phyloP scores from a whole-genome alignment of 306 rosid species.

The Dryas octopetala region DNA sequence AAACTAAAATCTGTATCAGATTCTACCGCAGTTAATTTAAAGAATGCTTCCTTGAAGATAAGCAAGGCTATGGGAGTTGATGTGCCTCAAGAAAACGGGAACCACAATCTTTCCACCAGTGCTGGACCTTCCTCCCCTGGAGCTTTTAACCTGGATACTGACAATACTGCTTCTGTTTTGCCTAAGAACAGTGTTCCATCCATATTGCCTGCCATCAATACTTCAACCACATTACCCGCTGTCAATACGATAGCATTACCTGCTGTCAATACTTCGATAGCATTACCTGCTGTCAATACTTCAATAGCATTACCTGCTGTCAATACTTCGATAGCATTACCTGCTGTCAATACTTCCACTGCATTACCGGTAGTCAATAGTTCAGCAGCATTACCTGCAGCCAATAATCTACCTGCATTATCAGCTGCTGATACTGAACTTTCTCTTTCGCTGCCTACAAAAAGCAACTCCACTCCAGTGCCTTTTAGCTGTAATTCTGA shows the following conservation, averaged over 20 bases:
- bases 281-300: conserved; percentile 26
- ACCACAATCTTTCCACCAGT: conserved; percentile 42
- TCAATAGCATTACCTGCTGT: conserved; percentile 13
- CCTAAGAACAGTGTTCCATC: conserved; percentile 25
- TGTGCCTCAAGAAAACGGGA: conserved; percentile 51
- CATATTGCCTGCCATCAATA: conserved; percentile 17
- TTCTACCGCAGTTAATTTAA: conserved; percentile 59
- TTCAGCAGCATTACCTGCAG: conserved; percentile 13
- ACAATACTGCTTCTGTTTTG: conserved; percentile 35
- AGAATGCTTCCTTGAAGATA: conserved; percentile 66
- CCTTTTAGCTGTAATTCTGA: conserved; percentile 47
- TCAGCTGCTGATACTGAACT: conserved; percentile 64
- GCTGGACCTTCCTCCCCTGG: conserved; percentile 42
- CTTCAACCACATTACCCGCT: conserved; percentile 14
- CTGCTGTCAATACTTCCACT: conserved; percentile 22
- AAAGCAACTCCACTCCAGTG: conserved; percentile 35
- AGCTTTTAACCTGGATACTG: conserved; percentile 43
- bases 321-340: conserved; percentile 14
- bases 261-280: conserved; percentile 17
- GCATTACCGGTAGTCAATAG: conserved; percentile 27
- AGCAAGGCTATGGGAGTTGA: conserved; percentile 70
- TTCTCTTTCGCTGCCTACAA: conserved; percentile 68
- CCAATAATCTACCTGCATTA: conserved; percentile 36
- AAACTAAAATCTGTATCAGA: conserved; percentile 69
- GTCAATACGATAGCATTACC: conserved; percentile 17